Evolutionary conservation across 2,329 filamentous ascomycete species (phyloP).

Genomic region (Endoconidiophora laricicola): DNA sequence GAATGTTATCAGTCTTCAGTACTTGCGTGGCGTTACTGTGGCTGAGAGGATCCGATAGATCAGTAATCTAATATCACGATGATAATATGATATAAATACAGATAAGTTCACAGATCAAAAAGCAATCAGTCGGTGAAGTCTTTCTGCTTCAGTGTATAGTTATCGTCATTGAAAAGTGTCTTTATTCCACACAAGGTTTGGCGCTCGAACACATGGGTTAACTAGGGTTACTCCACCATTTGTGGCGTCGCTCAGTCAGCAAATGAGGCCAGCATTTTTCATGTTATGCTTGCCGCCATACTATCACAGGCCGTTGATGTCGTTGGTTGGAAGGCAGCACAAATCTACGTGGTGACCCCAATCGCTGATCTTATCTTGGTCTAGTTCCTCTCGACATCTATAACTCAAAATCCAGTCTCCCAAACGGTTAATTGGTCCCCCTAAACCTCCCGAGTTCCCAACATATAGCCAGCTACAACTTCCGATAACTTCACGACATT

Average conservation of each 20-base stretch:
- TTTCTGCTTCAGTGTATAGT: too few relatives aligned
- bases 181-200: too few relatives aligned
- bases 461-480: slow-evolving; percentile 4
- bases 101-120: too few relatives aligned
- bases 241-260: slow-evolving; percentile 5
- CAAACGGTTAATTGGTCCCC: background rate
- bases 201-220: background rate
- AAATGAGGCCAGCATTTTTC: slow-evolving; percentile 7
- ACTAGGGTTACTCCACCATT: slow-evolving; percentile 8
- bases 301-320: background rate
- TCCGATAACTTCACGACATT: slow-evolving; percentile 14
- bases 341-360: background rate
- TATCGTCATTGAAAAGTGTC: too few relatives aligned
- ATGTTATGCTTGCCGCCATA: background rate
- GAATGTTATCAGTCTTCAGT: too few relatives aligned
- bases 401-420: background rate
- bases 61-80: too few relatives aligned
- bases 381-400: background rate
- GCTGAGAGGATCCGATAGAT: too few relatives aligned
- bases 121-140: too few relatives aligned
- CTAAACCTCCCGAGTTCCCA: background rate
- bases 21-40: too few relatives aligned
- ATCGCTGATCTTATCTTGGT: background rate
- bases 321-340: background rate
- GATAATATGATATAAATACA: too few relatives aligned